A percentile compares a stretch with the other conserved stretches of the same genome.
Evolutionary conservation across 306 rosid species (phyloP).

Genomic region (Carpinus fangiana): DNA sequence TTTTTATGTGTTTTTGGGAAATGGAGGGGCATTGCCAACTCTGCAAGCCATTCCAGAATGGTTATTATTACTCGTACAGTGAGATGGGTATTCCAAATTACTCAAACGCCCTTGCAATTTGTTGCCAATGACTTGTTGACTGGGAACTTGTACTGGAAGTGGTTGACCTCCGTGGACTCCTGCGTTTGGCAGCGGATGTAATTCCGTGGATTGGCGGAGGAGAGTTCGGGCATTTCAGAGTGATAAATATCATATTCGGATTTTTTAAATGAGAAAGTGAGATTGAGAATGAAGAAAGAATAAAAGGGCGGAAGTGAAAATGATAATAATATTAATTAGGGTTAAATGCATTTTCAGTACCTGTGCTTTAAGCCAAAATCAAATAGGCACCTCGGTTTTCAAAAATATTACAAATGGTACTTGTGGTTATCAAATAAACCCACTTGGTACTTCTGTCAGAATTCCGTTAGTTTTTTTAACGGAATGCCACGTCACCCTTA

Average conservation of each 20-base stretch:
- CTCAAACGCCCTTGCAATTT: constrained; percentile 14
- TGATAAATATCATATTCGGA: background rate
- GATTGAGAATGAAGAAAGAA: constrained; percentile 11
- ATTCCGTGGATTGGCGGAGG: constrained; percentile 7
- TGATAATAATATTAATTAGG: no score
- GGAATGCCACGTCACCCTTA: no score
- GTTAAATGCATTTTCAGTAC: no score
- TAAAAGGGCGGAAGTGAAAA: no score
- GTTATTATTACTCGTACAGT: constrained; percentile 37
- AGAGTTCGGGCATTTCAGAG: background rate
- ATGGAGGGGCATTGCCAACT: constrained; percentile 70
- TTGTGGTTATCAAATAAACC: no score
- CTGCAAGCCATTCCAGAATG: constrained; percentile 79
- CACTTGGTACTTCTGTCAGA: no score
- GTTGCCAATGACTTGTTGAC: constrained; percentile 3
- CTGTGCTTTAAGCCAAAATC: no score
- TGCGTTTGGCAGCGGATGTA: background rate
- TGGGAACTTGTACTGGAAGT: background rate
- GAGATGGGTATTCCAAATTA: background rate
- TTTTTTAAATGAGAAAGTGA: background rate
- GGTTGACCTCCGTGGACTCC: background rate
- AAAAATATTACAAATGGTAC: no score
- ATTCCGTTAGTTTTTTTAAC: no score
- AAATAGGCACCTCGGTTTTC: no score
- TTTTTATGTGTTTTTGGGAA: background rate